phyloP scores from a whole-genome alignment of 257 asterid genomes.

The Nicotiana undulata region DNA sequence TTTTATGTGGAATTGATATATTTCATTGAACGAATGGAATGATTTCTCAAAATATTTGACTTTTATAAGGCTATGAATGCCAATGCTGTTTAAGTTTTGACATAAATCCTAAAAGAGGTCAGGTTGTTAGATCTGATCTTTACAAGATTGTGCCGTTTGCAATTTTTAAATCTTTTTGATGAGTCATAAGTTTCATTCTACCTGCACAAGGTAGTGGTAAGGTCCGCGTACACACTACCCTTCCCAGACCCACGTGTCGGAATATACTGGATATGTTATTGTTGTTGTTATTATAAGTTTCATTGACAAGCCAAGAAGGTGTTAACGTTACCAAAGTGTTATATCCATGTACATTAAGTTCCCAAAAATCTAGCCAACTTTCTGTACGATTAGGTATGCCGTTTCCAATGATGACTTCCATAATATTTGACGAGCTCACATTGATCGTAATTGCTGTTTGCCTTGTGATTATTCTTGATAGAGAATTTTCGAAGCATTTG shows the following conservation, averaged over 20 bases:
- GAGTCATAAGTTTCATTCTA: neutral
- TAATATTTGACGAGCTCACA: neutral
- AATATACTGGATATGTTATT: too few relatives aligned
- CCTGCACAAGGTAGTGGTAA: too few relatives aligned
- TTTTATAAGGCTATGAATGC: neutral
- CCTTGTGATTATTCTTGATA: neutral
- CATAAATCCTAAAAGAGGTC: neutral
- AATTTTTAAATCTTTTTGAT: neutral
- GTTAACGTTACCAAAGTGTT: neutral
- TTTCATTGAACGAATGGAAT: neutral
- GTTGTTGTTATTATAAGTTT: too few relatives aligned
- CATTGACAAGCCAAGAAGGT: neutral
- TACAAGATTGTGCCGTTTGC: neutral
- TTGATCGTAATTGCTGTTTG: neutral
- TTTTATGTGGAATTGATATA: neutral
- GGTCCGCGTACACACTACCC: too few relatives aligned
- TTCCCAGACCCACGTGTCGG: too few relatives aligned
- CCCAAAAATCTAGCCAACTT: neutral
- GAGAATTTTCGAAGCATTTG: neutral
- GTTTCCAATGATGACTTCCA: neutral
- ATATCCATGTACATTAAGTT: neutral
- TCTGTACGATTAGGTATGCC: neutral
- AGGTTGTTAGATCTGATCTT: neutral
- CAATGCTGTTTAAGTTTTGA: neutral
- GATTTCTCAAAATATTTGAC: neutral